These are phyloP conservation scores for Blastobotrys apis DNA, from an alignment of 1,139 yeast genomes.

Conservation along the genomic window DNA sequence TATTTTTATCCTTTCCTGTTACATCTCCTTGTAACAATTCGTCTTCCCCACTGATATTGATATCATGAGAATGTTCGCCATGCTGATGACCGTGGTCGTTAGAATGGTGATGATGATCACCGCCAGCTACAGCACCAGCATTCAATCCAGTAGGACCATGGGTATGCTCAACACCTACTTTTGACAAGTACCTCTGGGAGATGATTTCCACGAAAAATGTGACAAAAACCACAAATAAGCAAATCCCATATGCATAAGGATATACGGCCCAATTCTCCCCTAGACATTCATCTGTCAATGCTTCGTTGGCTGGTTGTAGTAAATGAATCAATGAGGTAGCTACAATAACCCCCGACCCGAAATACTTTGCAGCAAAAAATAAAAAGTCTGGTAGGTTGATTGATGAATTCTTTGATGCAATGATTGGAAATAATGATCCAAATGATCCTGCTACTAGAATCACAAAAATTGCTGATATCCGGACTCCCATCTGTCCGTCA, in stretches of 20 bases:
- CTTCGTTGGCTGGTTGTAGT: conserved; percentile 69
- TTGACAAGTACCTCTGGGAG: conserved; percentile 27
- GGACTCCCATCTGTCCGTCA: conserved; percentile 52
- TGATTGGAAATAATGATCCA: conserved; percentile 45
- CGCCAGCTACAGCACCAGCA: neutral
- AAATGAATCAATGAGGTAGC: conserved; percentile 88
- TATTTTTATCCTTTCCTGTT: neutral
- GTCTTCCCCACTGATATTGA: neutral
- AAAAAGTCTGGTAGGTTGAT: conserved; percentile 50
- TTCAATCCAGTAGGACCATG: conserved; percentile 30
- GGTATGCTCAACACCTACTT: conserved; percentile 24
- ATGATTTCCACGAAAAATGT: conserved; percentile 34
- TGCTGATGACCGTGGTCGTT: neutral
- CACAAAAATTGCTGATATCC: conserved; percentile 72
- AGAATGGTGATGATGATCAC: neutral
- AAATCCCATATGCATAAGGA: conserved; percentile 61
- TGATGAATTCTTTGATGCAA: conserved; percentile 27
- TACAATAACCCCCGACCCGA: conserved; percentile 89
- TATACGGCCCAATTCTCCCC: conserved; percentile 52
- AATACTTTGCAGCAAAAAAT: conserved; percentile 70
- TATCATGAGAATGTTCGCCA: neutral
- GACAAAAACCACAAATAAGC: conserved; percentile 42
- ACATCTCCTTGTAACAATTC: neutral
- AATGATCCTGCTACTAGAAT: conserved; percentile 55
- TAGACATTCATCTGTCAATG: conserved; percentile 49